Base-by-base conservation (phyloP, 352 stramenopile species). In the Elongisporangium prolatum region DNA sequence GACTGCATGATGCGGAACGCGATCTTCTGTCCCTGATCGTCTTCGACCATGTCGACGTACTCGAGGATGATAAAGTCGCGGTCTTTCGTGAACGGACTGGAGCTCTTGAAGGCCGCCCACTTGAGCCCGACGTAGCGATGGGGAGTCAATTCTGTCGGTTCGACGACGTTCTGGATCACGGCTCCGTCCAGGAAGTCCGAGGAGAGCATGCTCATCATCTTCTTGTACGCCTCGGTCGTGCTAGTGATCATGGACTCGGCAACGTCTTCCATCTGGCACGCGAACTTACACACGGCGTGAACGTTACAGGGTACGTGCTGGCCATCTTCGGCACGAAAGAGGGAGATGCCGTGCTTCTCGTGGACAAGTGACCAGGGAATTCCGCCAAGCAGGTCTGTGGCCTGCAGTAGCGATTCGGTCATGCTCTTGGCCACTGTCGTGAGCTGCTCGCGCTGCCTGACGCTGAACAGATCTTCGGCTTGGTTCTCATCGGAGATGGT, bases 31-130 rank as follows among this genome's bases (percentile, higher is more conserved):
- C 85, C 85, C 60, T 92, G 79, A 16, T 81, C 78, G 60, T 95
- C 83, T 67, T 95, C 85, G 61, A 95, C 89, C 81, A 95, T 84
- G 66, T 93, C 85, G 47, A 95, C 80, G 60, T 95, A 95, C 74
- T 95, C 85, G 21, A 95, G 72, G 61, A 95, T 88, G 51, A 89
- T 69, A 37, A 93, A 77, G 59, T 95, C 85, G 18, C 82, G 79
- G 65, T 92, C 85, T 56, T 88, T 89, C 17, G 72, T 75, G 66
- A 91, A 91, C 40, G 78, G 75, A 20, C 79, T 84, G 7, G 78
- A 88, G 75, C 81, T 91, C 71, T 93, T 93, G 65, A 92, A 95
- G 5, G 81, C 83, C 2, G 79, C 84, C 85, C 85, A 95, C 68
- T 95, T 95, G 59, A 95, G 73, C 21, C 69, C 81, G 18, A 95